Conservation (phyloP, 2,329 filamentous ascomycete species). For the Bretziella fagacearum region DNA sequence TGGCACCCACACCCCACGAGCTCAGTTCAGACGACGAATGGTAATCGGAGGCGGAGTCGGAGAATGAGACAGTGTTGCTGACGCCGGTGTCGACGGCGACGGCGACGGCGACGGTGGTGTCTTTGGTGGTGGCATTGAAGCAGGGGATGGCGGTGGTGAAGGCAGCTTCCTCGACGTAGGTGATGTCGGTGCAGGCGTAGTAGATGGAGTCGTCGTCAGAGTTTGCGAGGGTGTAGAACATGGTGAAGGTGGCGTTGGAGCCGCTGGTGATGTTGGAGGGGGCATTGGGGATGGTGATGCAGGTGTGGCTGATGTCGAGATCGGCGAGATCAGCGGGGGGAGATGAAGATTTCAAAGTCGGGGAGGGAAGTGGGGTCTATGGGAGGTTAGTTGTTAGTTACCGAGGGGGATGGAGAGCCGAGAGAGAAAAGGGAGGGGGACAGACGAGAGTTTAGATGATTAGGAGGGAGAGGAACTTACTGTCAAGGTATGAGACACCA, state of each 20-base stretch:
- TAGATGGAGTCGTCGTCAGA: constrained; percentile 26
- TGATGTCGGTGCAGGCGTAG: constrained; percentile 34
- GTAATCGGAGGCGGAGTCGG: constrained; percentile 17
- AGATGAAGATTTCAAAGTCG: constrained; percentile 27
- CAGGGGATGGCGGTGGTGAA: constrained; percentile 24
- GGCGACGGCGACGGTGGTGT: constrained; percentile 18
- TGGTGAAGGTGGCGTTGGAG: constrained; percentile 31
- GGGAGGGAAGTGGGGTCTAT: constrained; percentile 25
- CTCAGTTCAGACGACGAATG: not conserved
- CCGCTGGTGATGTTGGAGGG: constrained; percentile 24
- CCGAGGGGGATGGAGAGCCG: not conserved
- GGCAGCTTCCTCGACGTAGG: constrained; percentile 23
- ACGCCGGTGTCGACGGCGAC: constrained; percentile 16
- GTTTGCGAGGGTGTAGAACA: constrained; percentile 28
- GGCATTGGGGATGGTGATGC: constrained; percentile 24
- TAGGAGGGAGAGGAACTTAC: constrained; percentile 21
- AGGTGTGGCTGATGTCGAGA: constrained; percentile 30
- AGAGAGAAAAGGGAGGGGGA: not conserved
- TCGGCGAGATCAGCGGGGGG: constrained; percentile 23
- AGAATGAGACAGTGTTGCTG: constrained; percentile 15
- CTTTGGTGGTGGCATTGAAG: constrained; percentile 27
- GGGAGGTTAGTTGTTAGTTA: not conserved
- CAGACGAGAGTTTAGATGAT: not conserved
- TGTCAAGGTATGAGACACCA: constrained; percentile 33
- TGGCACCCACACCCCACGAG: constrained; percentile 32